Base-by-base conservation (phyloP, 2,329 filamentous ascomycete species). In the Fusarium pseudocircinatum region DNA sequence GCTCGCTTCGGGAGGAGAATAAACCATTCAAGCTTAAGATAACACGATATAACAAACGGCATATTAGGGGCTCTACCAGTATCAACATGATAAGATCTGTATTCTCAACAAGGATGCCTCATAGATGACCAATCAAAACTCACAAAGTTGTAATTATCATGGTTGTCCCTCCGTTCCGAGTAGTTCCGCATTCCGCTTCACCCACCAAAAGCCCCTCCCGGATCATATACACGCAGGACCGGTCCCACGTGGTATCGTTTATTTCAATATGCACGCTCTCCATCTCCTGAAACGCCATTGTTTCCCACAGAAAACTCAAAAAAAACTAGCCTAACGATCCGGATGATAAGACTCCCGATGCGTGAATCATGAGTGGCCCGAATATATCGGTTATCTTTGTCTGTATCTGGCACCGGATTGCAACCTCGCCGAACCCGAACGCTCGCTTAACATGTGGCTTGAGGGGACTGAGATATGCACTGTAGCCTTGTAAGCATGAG, bases 361-460 rank as follows among this genome's bases (percentile, higher is more conserved):
- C 24, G 34, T 54, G 50, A 28, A 28, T 28, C 34, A n/a, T 40
- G 34, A 28, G 24, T 40, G 50, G 34, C 34, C 50, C 24, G 2
- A 40, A 40, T n/a, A 40, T n/a, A 28, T 40, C 50, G 50, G 50
- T 54, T 40, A 54, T 54, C 50, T 54, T 54, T 54, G 50, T 28
- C 50, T 54, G 50, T 40, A n/a, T 40, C 24, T 53, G 24, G 50
- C 12, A n/a, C 34, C 50, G 34, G 50, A 18, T 40, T 54, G 34
- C 8, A 28, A 28, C 34, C 11, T n/a, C 24, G 18, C 20, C 20
- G 13, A 15, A 15, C 13, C 26, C 26, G 28, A 34, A 18, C 6
- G 11, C 2, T 50, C 22, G 47, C 30, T 24, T 24, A 50, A 34
- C 11, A 34, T 34, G 15, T 32, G 47, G 47, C 47, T 32, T 50